Evolutionary conservation across 345 rosid genomes (phyloP).

Genomic region (Xanthoceras sorbifolium): DNA sequence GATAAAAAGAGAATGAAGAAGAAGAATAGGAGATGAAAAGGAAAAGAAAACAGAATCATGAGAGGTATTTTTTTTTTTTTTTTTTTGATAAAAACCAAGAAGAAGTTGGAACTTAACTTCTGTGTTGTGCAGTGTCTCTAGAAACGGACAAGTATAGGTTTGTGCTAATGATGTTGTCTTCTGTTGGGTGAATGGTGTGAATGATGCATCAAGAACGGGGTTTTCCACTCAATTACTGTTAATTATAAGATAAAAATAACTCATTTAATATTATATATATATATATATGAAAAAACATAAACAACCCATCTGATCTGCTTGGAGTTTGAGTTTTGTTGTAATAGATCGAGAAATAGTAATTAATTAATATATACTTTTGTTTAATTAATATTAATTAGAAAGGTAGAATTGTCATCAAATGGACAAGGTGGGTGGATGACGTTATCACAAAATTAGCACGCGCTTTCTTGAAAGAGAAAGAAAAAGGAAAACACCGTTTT

Average conservation of each 20-base stretch:
- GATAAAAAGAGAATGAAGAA: not conserved
- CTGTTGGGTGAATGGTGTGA: conserved; percentile 82
- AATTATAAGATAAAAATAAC: not conserved
- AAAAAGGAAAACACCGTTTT: conserved; percentile 24
- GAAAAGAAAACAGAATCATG: conserved; percentile 24
- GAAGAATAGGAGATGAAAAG: conserved; percentile 20
- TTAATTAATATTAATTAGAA: conserved; percentile 1
- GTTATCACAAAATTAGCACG: conserved; percentile 43
- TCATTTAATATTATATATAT: too few relatives aligned
- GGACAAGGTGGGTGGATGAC: conserved; percentile 32
- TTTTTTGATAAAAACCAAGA: conserved; percentile 25
- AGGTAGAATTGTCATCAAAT: conserved; percentile 9
- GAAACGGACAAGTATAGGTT: conserved; percentile 63
- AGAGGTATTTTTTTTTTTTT: conserved; percentile 25
- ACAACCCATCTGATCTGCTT: conserved; percentile 19
- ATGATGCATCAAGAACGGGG: conserved; percentile 79
- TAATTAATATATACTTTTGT: too few relatives aligned
- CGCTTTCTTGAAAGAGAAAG: conserved; percentile 37
- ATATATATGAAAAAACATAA: too few relatives aligned
- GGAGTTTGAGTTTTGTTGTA: conserved; percentile 13
- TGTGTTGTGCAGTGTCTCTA: conserved; percentile 26
- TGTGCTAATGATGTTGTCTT: conserved; percentile 84
- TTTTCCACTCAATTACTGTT: conserved; percentile 28
- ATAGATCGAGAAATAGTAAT: too few relatives aligned
- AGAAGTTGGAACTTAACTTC: conserved; percentile 28